Conservation (phyloP, 2,329 filamentous ascomycete genomes). For the Raffaelea albimanens region DNA sequence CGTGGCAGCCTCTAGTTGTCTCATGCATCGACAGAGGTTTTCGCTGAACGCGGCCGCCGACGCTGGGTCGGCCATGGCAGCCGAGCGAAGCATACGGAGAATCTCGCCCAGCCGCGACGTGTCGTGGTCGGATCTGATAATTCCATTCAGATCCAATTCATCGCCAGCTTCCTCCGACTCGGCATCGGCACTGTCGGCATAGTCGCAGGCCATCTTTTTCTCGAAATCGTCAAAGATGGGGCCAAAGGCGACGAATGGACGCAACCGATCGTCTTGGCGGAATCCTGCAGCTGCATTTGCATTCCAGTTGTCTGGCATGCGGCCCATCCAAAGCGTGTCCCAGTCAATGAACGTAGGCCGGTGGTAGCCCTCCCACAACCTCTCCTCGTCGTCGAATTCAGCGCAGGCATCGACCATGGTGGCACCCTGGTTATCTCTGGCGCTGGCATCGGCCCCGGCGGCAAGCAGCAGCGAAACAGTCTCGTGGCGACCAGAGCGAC, state of each 20-base stretch:
- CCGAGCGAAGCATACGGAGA: neutral
- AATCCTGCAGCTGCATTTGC: neutral
- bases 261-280: neutral
- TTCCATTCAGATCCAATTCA: neutral
- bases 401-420: neutral
- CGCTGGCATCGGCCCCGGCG: neutral
- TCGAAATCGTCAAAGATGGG: neutral
- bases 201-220: no score
- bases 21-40: no score
- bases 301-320: neutral
- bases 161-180: neutral
- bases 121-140: constrained; percentile 3
- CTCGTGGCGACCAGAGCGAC: constrained; percentile 3
- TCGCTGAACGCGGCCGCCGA: neutral
- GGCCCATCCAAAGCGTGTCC: neutral
- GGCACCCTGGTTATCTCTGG: neutral
- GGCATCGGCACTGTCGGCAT: no score
- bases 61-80: neutral
- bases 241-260: neutral
- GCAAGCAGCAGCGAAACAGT: constrained; percentile 2
- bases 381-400: neutral
- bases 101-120: neutral
- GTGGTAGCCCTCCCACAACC: neutral
- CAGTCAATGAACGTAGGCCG: neutral
- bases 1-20: no score